phyloP scores from a whole-genome alignment of 2,329 filamentous ascomycete species.

The Colletotrichum acutatum region DNA sequence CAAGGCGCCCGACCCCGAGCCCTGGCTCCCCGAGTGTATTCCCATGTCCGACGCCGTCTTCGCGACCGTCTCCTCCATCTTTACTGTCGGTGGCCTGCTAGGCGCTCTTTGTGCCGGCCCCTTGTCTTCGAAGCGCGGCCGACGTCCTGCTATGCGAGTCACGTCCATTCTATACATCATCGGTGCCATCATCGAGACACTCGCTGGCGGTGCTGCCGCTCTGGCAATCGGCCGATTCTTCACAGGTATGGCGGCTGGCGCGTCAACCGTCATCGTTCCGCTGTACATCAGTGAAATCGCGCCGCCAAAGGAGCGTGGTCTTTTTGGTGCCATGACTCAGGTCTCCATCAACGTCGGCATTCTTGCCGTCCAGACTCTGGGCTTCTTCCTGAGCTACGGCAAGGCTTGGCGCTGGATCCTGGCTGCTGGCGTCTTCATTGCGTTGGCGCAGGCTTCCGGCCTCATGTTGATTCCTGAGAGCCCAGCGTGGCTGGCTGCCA shows the following conservation, averaged over 20 bases:
- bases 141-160: conserved; percentile 79
- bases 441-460: conserved; percentile 72
- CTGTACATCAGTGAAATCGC: conserved; percentile 95
- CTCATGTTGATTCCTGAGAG: conserved; percentile 87
- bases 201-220: conserved; percentile 73
- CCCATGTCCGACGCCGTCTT: conserved; percentile 86
- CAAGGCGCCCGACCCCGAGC: conserved; percentile 38
- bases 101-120: conserved; percentile 86
- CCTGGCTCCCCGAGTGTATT: conserved; percentile 79
- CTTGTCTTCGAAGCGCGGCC: conserved; percentile 80
- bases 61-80: conserved; percentile 88
- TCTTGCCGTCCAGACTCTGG: conserved; percentile 82
- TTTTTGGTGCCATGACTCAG: conserved; percentile 89
- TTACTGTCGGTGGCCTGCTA: conserved; percentile 87
- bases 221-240: conserved; percentile 82
- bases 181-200: conserved; percentile 80
- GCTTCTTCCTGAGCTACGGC: conserved; percentile 86
- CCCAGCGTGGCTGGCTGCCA: conserved; percentile 85
- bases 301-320: conserved; percentile 77
- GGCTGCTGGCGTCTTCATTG: conserved; percentile 76
- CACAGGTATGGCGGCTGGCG: conserved; percentile 86
- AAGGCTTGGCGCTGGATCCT: conserved; percentile 87
- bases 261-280: conserved; percentile 91
- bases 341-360: conserved; percentile 95
- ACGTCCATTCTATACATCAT: conserved; percentile 80